Evolutionary conservation across 2,329 filamentous ascomycete genomes (phyloP).

Genomic region (Verticillium tricorpus): DNA sequence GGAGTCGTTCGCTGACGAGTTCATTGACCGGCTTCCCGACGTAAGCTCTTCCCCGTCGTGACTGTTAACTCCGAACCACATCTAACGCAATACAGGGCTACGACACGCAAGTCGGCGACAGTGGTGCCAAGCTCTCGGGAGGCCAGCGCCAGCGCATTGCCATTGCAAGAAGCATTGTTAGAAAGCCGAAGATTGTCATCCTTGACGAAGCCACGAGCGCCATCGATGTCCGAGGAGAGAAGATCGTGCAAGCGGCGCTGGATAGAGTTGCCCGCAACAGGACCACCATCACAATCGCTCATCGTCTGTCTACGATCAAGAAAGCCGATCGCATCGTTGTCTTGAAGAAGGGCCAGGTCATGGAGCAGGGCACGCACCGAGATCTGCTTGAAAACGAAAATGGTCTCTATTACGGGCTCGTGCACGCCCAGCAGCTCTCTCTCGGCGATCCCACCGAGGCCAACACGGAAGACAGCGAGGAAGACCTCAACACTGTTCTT

Average conservation of each 20-base stretch:
- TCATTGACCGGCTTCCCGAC: conserved; percentile 58
- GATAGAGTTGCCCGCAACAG: conserved; percentile 56
- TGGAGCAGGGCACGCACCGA: conserved; percentile 73
- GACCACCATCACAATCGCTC: conserved; percentile 71
- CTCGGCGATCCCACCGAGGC: conserved; percentile 42
- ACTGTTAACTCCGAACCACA: not conserved
- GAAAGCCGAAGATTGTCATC: conserved; percentile 66
- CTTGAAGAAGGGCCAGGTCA: conserved; percentile 63
- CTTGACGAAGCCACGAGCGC: conserved; percentile 76
- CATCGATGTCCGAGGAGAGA: conserved; percentile 49
- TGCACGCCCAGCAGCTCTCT: conserved; percentile 57
- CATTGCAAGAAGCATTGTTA: conserved; percentile 70
- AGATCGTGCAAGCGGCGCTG: conserved; percentile 61
- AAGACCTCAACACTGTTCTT: conserved; percentile 34
- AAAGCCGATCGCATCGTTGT: conserved; percentile 78
- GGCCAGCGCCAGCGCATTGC: conserved; percentile 82
- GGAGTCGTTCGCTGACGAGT: conserved; percentile 66
- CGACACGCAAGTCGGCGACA: conserved; percentile 70
- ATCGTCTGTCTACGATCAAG: conserved; percentile 70
- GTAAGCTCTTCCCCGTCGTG: conserved; percentile 21
- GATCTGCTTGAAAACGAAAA: conserved; percentile 56
- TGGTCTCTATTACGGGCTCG: conserved; percentile 64
- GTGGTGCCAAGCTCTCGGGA: conserved; percentile 73
- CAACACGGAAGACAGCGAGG: conserved; percentile 29
- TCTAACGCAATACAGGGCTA: conserved; percentile 48